Conservation (phyloP, 768 basidiomycete genomes). For the Coprinellus aureogranulatus region DNA sequence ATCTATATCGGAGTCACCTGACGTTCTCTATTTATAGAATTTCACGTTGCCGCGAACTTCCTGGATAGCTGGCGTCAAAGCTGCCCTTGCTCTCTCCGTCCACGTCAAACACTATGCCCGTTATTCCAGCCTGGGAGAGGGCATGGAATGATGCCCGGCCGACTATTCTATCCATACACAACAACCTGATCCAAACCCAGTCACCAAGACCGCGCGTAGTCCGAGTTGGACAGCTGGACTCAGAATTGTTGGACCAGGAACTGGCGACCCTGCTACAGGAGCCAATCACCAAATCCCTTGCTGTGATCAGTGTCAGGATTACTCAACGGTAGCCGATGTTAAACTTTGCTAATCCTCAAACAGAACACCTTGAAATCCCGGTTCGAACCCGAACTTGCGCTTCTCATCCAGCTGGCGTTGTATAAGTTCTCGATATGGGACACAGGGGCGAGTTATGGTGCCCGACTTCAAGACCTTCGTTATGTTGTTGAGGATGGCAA, state of each 20-base stretch:
- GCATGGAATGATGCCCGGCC: slow-evolving; percentile 65
- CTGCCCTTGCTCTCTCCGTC: neutral
- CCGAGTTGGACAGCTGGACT: slow-evolving; percentile 89
- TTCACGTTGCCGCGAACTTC: slow-evolving; percentile 13
- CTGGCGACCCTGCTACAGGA: slow-evolving; percentile 78
- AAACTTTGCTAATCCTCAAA: slow-evolving; percentile 7
- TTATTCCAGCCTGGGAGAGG: slow-evolving; percentile 47
- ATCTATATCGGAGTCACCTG: slow-evolving; percentile 16
- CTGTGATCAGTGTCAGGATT: slow-evolving; percentile 59
- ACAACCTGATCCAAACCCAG: slow-evolving; percentile 30
- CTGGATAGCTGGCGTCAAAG: slow-evolving; percentile 5
- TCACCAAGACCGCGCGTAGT: slow-evolving; percentile 48
- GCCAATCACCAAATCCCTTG: slow-evolving; percentile 73
- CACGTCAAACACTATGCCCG: slow-evolving; percentile 15
- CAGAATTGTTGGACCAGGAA: slow-evolving; percentile 86
- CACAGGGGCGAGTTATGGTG: slow-evolving; percentile 77
- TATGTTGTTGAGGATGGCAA: slow-evolving; percentile 41
- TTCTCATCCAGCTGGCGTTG: slow-evolving; percentile 67
- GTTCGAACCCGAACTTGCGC: slow-evolving; percentile 71
- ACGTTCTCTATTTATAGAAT: slow-evolving; percentile 9
- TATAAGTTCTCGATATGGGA: slow-evolving; percentile 87
- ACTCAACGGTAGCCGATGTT: neutral
- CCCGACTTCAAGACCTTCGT: slow-evolving; percentile 73
- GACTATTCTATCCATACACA: slow-evolving; percentile 46
- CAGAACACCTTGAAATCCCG: slow-evolving; percentile 59